Evolutionary conservation across 257 asterid species (phyloP), one percentile per base, ranked within the genome.

Genomic region (Nicotiana attenuata): DNA sequence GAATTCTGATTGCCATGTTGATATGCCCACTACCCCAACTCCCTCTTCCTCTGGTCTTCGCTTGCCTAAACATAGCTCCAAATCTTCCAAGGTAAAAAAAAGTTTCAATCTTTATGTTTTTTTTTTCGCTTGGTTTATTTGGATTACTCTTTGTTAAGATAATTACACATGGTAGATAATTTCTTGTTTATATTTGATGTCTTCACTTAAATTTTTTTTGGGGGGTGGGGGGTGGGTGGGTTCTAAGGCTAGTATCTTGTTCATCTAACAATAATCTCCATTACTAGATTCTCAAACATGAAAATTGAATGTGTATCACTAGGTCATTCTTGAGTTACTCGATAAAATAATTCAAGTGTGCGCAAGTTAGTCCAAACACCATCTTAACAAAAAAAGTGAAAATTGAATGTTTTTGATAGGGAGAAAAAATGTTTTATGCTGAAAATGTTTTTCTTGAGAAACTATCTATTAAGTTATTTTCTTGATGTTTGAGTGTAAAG

Each of bases 11-110:
- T 84, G 84, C 78, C 82, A 38, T 56, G 82, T 85, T 76, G 68
- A 71, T 82, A 90, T 88, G 94, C 92, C 94, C 17, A 87, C 89
- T 31, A 92, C 93, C 10, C 95, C 97, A 35, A 87, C 91, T 83
- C 93, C 97, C 60, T 91, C 99, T 22, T 93, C 98, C 76, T 91
- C 94, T 78, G 93, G 92, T 82, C 94, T 91, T 84, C 92, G 81
- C 7, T 81, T 85, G 86, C 91, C 94, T 2, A 91, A 83, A 55
- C 86, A 84, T 61, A 86, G 90, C 75, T 86, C 91, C 80, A 86
- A 85, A 88, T 89, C 95, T 64, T 76, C 85, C 20, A 87, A 93
- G 98, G 98, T 94, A 9, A 55, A 10, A 52, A 52, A 52, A 41
- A 8, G 50, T 2, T 41, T 41, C 50, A 8, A 41, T 41, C 50